Percentiles rank a stretch among this genome's conserved stretches.
phyloP scores from a whole-genome alignment of 495 filamentous ascomycete genomes.

The Penicillium arizonense region DNA sequence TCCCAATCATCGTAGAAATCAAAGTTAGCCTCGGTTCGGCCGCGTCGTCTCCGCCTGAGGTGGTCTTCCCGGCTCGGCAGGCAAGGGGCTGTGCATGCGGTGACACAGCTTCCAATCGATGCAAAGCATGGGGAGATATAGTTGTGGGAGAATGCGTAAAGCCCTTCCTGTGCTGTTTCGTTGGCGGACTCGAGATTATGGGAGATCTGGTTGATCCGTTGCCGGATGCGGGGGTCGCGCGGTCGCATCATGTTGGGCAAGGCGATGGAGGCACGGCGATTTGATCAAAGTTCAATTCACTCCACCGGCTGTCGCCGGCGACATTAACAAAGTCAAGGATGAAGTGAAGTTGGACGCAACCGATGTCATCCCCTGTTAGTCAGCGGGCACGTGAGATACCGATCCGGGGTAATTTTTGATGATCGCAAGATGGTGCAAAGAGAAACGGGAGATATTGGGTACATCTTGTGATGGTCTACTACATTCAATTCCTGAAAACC shows the following conservation, averaged over 20 bases:
- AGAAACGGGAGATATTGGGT: neutral
- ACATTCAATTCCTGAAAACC: slow-evolving; percentile 72
- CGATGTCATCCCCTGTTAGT: slow-evolving; percentile 27
- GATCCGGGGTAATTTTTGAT: slow-evolving; percentile 17
- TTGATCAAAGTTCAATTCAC: slow-evolving; percentile 1
- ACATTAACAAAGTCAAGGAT: slow-evolving; percentile 4
- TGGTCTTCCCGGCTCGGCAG: slow-evolving; percentile 73
- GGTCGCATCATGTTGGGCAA: slow-evolving; percentile 54
- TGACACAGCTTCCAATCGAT: slow-evolving; percentile 61
- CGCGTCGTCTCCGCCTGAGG: slow-evolving; percentile 63
- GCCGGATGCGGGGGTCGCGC: slow-evolving; percentile 89
- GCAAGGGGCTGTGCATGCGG: slow-evolving; percentile 69
- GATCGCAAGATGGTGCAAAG: neutral
- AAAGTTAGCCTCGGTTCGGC: slow-evolving; percentile 77
- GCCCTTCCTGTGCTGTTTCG: slow-evolving; percentile 80
- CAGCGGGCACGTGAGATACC: slow-evolving; percentile 22
- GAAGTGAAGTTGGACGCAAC: neutral
- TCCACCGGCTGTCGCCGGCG: slow-evolving; percentile 13
- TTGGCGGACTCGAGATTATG: slow-evolving; percentile 91
- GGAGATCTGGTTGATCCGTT: slow-evolving; percentile 89
- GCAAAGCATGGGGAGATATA: slow-evolving; percentile 82
- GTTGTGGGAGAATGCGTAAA: slow-evolving; percentile 82
- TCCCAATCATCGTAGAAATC: slow-evolving; percentile 99
- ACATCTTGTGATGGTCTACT: slow-evolving; percentile 53
- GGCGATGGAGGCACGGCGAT: neutral